These are phyloP conservation scores for Saccharum officinarum DNA, from an alignment of 176 grass and related monocot species.

Conservation along the genomic window DNA sequence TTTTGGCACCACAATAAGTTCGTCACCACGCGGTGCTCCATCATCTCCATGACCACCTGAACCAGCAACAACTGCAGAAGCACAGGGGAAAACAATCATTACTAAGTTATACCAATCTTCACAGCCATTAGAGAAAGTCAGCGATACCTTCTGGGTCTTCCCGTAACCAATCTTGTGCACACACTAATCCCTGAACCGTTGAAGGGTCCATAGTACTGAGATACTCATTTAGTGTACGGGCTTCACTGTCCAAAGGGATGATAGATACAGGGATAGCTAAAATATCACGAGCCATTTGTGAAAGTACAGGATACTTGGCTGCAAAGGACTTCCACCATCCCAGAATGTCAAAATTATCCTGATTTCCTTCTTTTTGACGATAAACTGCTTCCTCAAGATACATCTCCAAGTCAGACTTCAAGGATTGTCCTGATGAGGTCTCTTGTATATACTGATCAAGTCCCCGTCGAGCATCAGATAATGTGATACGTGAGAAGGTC, in stretches of 20 bases:
- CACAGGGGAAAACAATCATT: conserved; percentile 5
- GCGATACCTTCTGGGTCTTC: conserved; percentile 71
- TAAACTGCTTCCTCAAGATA: conserved; percentile 96
- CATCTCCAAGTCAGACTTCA: conserved; percentile 94
- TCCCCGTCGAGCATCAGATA: conserved; percentile 92
- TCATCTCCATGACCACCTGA: conserved; percentile 36
- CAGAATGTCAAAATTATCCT: conserved; percentile 89
- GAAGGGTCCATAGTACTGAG: conserved; percentile 77
- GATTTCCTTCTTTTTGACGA: conserved; percentile 73
- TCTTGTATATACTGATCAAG: conserved; percentile 99
- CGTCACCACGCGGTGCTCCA: conserved; percentile 12
- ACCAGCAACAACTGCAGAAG: conserved; percentile 48
- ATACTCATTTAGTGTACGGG: conserved; percentile 87
- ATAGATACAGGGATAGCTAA: conserved; percentile 84
- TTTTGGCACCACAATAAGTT: conserved; percentile 40
- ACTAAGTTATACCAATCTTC: conserved; percentile 14
- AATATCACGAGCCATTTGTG: conserved; percentile 90
- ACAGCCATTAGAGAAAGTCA: conserved; percentile 6
- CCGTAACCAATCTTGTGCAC: conserved; percentile 90
- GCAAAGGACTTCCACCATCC: conserved; percentile 97
- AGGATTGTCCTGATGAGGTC: conserved; percentile 82
- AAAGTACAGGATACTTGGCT: conserved; percentile 96
- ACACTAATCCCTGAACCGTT: conserved; percentile 80
- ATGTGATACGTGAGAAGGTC: conserved; percentile 80
- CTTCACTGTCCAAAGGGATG: conserved; percentile 75